Evolutionary conservation across 208 protist genomes (phyloP), one percentile per base, ranked within the genome.

Genomic region (Wallacemonas sp.): DNA sequence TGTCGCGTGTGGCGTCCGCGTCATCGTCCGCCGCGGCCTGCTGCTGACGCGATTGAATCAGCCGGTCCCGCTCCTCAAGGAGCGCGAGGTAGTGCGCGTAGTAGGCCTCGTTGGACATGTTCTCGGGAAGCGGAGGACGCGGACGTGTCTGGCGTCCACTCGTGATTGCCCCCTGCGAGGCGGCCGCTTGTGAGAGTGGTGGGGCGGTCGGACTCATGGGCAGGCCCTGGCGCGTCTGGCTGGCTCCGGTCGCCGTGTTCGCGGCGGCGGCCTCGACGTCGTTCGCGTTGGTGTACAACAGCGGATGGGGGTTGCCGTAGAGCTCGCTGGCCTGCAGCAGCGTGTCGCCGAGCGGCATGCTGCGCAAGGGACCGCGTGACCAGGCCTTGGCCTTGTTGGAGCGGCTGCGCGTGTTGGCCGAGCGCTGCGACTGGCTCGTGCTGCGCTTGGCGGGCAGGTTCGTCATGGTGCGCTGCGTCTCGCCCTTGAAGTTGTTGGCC

Each of bases 261-360:
- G n/a, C n/a, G n/a, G n/a, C n/a, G n/a, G n/a, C n/a, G n/a, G n/a
- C n/a, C n/a, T n/a, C n/a, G n/a, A n/a, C n/a, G n/a, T n/a, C n/a
- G n/a, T n/a, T n/a, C 7, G 49, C 49, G 22, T 39, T 62, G 32
- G 23, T 18, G 61, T 52, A 14, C 3, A 93, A 70, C 5, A 93
- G 80, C 18, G 87, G 87, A 62, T 93, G 87, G 0, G 87, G 87
- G 61, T 91, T 91, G 33, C 87, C 79, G 71, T 93, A 93, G 32
- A 91, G 63, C 26, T 83, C 70, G 39, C 72, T 82, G 8, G 87
- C 87, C n/a, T 64, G 71, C 26, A 67, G 49, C 16, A 93, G 70
- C 1, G 84, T 91, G 29, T 52, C 61, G 54, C 77, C 74, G 28
- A 89, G 68, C n/a, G 87, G 65, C 69, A 93, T 89, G 22, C 65